Evolutionary conservation across 495 filamentous ascomycete genomes (phyloP), one percentile per base, ranked within the genome.

Genomic region (Chlorociboria aeruginascens): DNA sequence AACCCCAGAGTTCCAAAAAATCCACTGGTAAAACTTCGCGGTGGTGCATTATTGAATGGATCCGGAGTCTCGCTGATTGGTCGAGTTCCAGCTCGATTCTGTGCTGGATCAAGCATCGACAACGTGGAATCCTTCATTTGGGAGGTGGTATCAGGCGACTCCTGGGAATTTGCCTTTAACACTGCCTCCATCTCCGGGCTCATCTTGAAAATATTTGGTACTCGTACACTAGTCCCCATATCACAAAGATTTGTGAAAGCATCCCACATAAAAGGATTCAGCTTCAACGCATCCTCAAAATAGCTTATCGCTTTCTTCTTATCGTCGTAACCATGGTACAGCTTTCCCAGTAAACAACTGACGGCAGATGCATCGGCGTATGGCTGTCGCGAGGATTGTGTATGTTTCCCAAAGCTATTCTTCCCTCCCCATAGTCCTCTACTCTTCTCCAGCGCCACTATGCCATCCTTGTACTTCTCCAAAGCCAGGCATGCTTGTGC

Each of bases 231-330:
- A 34, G 83, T 78, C 7, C 86, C 87, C 87, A 73, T 66, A 49
- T 65, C 64, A 42, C 63, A 72, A 3, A 98, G 67, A n/a, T 74
- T 81, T 14, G 81, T 71, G 62, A 95, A 96, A 0, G 93, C 93
- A 69, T 98, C 92, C 92, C 93, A 97, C 78, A 94, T 89, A 65
- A 97, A 94, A 0, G 92, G 89, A 59, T 96, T 97, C 33, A 81
- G 60, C 63, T 89, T 94, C 43, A 97, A 68, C 7, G 92, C 81
- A 48, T 89, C 85, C 47, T 89, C 85, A 61, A 88, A 97, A 59
- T 77, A 84, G 41, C 84, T 74, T 9, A 88, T 75, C 30, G 93
- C 86, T 57, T 84, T 88, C 53, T 81, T 79, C 50, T 80, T 71
- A 61, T 95, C 85, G 43, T 83, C 79, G 58, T 89, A 77, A 12